These are phyloP conservation scores for Sporobolomyces phaffii DNA, from an alignment of 768 basidiomycete genomes.

Conservation along the genomic window DNA sequence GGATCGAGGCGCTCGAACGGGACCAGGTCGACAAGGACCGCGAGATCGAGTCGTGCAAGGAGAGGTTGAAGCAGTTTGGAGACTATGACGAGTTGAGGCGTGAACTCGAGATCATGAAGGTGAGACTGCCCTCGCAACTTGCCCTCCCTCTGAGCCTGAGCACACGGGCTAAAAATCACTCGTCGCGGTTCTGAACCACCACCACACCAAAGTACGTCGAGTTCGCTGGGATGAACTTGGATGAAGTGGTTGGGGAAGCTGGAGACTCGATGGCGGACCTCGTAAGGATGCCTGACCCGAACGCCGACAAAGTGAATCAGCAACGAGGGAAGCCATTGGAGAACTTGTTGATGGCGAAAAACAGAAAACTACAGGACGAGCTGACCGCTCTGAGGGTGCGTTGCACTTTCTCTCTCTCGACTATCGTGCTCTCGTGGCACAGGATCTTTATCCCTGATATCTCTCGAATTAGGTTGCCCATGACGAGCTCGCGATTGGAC, in stretches of 20 bases:
- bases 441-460: too few species aligned
- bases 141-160: background rate
- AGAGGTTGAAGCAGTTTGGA: conserved; percentile 62
- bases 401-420: conserved; percentile 35
- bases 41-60: conserved; percentile 66
- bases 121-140: conserved; percentile 44
- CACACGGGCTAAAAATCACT: background rate
- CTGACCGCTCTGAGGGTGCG: conserved; percentile 77
- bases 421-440: background rate
- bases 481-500: conserved; percentile 67
- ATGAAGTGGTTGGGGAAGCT: conserved; percentile 45
- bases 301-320: conserved; percentile 71
- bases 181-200: background rate
- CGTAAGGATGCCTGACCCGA: conserved; percentile 75
- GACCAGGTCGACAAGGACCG: conserved; percentile 47
- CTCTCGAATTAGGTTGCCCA: conserved; percentile 61
- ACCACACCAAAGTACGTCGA: conserved; percentile 72
- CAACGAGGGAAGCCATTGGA: conserved; percentile 79
- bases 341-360: conserved; percentile 83
- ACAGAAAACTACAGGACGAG: conserved; percentile 85
- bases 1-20: conserved; percentile 47
- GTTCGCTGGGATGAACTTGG: conserved; percentile 80
- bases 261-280: conserved; percentile 36
- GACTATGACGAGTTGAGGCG: conserved; percentile 98
- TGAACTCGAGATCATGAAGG: conserved; percentile 98